phyloP scores from a whole-genome alignment of 2,329 filamentous ascomycete genomes.

The Periconia macrospinosa region DNA sequence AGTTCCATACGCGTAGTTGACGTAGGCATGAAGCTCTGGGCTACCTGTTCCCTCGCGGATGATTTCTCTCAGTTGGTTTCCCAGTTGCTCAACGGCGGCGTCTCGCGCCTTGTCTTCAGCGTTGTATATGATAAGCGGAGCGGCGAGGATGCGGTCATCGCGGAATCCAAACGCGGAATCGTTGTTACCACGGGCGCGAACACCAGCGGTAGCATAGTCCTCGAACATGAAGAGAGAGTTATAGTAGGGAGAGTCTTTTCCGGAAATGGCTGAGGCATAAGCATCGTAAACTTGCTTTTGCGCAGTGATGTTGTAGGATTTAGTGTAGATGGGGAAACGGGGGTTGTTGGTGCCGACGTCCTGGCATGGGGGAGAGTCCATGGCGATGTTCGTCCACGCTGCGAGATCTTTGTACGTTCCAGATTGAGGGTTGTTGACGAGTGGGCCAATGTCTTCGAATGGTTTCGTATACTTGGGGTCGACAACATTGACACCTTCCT shows the following conservation, averaged over 20 bases:
- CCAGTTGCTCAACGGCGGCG: slow-evolving; percentile 14
- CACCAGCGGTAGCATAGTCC: slow-evolving; percentile 54
- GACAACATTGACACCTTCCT: slow-evolving; percentile 24
- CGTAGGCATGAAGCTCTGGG: slow-evolving; percentile 29
- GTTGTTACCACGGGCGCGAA: slow-evolving; percentile 40
- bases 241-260: slow-evolving; percentile 23
- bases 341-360: slow-evolving; percentile 28
- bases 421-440: slow-evolving; percentile 13
- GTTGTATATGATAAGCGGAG: slow-evolving; percentile 21
- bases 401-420: slow-evolving; percentile 26
- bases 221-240: slow-evolving; percentile 59
- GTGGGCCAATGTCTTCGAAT: slow-evolving; percentile 20
- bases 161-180: slow-evolving; percentile 53
- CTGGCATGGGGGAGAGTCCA: slow-evolving; percentile 29
- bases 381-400: slow-evolving; percentile 24
- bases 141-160: slow-evolving; percentile 31
- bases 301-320: slow-evolving; percentile 38
- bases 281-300: slow-evolving; percentile 43
- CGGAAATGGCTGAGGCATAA: slow-evolving; percentile 38
- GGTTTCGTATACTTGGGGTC: slow-evolving; percentile 22
- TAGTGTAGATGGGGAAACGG: slow-evolving; percentile 25
- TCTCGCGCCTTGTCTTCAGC: slow-evolving; percentile 11
- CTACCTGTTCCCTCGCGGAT: slow-evolving; percentile 20
- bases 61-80: slow-evolving; percentile 20
- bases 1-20: slow-evolving; percentile 40